Evolutionary conservation across 2,329 filamentous ascomycete species (phyloP), one percentile per base, ranked within the genome.

Genomic region (Stagonosporopsis chrysanthemi): DNA sequence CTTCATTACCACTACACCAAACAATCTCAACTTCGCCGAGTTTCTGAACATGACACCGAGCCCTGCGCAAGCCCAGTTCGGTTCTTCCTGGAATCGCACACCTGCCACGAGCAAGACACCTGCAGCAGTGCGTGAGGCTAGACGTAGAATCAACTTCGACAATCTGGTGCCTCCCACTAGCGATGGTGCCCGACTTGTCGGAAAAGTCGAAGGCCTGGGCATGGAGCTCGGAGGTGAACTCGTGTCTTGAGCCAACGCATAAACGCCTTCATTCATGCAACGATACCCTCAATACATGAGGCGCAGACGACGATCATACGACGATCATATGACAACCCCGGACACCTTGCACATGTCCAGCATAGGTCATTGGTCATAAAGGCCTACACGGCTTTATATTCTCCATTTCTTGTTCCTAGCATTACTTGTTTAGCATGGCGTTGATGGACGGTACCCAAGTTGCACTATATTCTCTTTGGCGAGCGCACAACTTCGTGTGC

Each of bases 1-100:
- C 45, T 83, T 88, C 53, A 86, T 90, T 48, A 88, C 86, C 62
- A 98, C 94, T 0, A 94, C 94, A 0, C 89, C 89, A 15, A 90
- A 93, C 71, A 86, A 83, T 44, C 96, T 98, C 77, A 96, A 98
- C 79, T 96, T 98, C 79, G 87, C 92, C 49, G 95, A 99, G 74
- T 99, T 97, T 78, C 89, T 98, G 73, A 97, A 98, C 78, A 94
- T 98, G 75, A 97, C 95, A 6, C 95, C 95, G 0, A 97, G 92
- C 71, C 95, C 95, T 19, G 95, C 92, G 24, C 95, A 97, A 79
- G 63, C 69, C 26, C 61, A 62, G 28, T 91, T 88, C 66, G 56
- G 49, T 40, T 53, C 55, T 23, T 85, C 88, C 9, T 97, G 92
- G 90, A 79, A 79, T 29, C 81, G 84, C 29, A 88, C 86, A 31